Evolutionary conservation across 2,329 filamentous ascomycete species (phyloP), one percentile per base, ranked within the genome.

Genomic region (Venturia aucupariae): DNA sequence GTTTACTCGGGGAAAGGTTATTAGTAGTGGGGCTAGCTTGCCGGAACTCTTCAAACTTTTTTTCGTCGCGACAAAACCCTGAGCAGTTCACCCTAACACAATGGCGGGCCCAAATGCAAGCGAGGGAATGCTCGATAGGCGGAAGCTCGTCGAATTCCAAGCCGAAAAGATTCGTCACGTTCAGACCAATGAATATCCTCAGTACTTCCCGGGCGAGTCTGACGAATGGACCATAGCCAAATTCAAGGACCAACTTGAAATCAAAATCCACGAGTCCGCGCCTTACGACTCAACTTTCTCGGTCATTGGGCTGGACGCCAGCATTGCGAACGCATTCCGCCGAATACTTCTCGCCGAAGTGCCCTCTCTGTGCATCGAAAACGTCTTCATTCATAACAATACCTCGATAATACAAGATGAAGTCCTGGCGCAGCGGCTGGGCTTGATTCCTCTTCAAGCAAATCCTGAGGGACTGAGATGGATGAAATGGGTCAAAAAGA

Each of bases 361-460:
- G 63, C 92, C 93, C 22, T 94, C 92, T 2, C 84, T 99, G 57
- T 94, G 95, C 69, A 92, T 99, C 72, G 94, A 99, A 81, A 88
- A 86, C 67, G 90, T 96, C 74, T 99, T 89, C 78, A 87, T 97
- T 68, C 85, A 90, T 74, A 95, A 97, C 81, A 99, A 99, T 81
- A 97, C 93, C 61, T 96, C 91, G 5, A 92, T 99, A 42, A 94
- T 99, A 72, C 93, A 97, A 75, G 94, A 99, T 74, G 94, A 99
- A 80, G 93, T 99, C 4, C 86, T 99, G 62, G 88, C 92, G 19
- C 90, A 94, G 75, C 85, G 94, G 55, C 82, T 99, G 39, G 94
- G 94, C 66, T 85, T 99, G 57, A 89, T 99, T 64, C 94, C 95
- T 22, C 87, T 99, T 70, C 89, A 87, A 68, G 94, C 90, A 69